These are phyloP conservation scores for Trichophyton rubrum DNA, from an alignment of 2,329 filamentous ascomycete genomes.

Conservation along the genomic window DNA sequence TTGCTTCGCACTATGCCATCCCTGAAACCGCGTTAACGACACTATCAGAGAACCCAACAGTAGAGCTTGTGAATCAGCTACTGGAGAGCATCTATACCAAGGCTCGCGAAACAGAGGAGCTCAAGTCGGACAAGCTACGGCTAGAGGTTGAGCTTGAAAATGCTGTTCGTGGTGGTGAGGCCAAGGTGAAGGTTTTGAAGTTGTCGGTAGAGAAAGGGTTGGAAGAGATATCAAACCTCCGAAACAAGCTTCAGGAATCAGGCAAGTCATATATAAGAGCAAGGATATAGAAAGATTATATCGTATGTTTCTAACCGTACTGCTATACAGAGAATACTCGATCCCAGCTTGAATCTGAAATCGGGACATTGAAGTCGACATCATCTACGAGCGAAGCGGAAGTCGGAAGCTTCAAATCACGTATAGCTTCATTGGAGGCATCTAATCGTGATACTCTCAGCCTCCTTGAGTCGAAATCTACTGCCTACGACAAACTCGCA, in stretches of 20 bases:
- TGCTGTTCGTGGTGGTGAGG: constrained; percentile 69
- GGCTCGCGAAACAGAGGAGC: constrained; percentile 66
- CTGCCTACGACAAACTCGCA: constrained; percentile 70
- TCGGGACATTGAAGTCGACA: constrained; percentile 64
- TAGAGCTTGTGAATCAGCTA: constrained; percentile 63
- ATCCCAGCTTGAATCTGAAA: constrained; percentile 65
- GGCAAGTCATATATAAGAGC: constrained; percentile 41
- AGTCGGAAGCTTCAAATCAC: constrained; percentile 62
- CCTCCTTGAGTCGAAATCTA: constrained; percentile 79
- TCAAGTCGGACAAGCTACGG: constrained; percentile 78
- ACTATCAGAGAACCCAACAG: constrained; percentile 50
- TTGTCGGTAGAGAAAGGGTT: constrained; percentile 68
- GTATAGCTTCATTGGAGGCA: constrained; percentile 74
- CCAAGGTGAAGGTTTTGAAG: constrained; percentile 70
- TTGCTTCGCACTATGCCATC: constrained; percentile 47
- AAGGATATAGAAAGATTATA: not conserved
- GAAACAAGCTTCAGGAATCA: constrained; percentile 69
- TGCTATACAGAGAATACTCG: constrained; percentile 54
- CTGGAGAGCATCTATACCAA: constrained; percentile 64
- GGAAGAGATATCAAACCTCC: constrained; percentile 69
- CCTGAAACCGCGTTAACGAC: constrained; percentile 44
- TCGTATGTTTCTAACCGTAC: constrained; percentile 7
- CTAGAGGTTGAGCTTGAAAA: constrained; percentile 89
- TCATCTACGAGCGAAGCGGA: constrained; percentile 54
- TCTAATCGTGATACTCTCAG: constrained; percentile 85